Evolutionary conservation across 352 stramenopile genomes (phyloP).

Genomic region (Globisporangium lucens): DNA sequence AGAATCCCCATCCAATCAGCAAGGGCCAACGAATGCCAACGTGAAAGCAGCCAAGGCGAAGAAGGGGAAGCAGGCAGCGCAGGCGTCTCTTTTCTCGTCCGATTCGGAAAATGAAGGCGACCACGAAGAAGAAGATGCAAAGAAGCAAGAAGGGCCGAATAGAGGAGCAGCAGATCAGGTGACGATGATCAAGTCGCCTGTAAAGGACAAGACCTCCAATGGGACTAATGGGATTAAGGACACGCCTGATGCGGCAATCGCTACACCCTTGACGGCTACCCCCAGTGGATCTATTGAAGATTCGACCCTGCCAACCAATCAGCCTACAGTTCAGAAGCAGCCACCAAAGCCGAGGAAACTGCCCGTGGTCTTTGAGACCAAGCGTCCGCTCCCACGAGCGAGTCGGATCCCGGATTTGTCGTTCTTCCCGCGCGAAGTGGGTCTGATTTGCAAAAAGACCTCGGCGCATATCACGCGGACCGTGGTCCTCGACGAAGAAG

Average conservation of each 20-base stretch:
- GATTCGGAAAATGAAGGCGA: conserved; percentile 4
- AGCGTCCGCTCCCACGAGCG: conserved; percentile 30
- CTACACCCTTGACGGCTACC: neutral
- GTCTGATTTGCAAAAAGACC: conserved; percentile 56
- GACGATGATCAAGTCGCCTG: neutral
- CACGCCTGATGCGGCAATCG: neutral
- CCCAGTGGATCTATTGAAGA: neutral
- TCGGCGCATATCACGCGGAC: conserved; percentile 45
- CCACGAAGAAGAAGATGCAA: neutral
- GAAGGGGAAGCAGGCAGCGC: neutral
- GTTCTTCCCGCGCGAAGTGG: conserved; percentile 41
- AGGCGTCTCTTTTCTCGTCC: conserved; percentile 15
- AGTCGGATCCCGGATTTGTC: conserved; percentile 44
- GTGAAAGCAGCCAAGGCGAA: neutral
- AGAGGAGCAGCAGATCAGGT: neutral
- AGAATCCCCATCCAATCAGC: neutral
- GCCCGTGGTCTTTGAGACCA: conserved; percentile 6
- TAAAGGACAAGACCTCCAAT: neutral
- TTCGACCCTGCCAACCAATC: too few species aligned
- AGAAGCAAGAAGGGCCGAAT: neutral
- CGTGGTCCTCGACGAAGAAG: conserved; percentile 55
- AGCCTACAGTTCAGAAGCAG: neutral
- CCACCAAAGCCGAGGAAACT: conserved; percentile 3
- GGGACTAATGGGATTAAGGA: too few species aligned
- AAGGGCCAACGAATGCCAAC: neutral